Base-by-base conservation (phyloP, 2,329 filamentous ascomycete genomes). In the Verticillium tricorpus region DNA sequence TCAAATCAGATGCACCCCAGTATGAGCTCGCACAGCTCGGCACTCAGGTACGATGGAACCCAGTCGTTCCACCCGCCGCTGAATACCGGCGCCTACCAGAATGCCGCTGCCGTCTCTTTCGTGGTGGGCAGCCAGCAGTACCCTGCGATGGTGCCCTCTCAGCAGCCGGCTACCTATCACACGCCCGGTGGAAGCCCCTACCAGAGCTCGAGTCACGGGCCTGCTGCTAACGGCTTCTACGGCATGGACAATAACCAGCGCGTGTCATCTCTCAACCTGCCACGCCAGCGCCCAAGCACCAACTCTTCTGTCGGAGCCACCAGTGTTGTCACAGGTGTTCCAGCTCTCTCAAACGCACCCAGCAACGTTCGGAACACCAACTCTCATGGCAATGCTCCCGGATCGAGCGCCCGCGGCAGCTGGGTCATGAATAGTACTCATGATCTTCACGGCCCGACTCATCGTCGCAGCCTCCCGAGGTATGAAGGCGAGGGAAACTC, bases 371-470 rank as follows among this genome's bases (percentile, higher is more conserved):
- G 58, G 45, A 31, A 52, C 14, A 54, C 35, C 17, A 9, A 54
- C 22, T 45, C 39, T 22, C 39, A n/a, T 45, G 39, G 35, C 35
- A 37, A 11, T 15, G 35, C n/a, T 22, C 17, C 2, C 17, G 39
- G 39, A 17, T 15, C 39, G 17, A n/a, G n/a, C 39, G 3, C 9
- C 5, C 7, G 22, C 3, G 19, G 45, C 12, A n/a, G 45, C 12
- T 50, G 45, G 45, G 11, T 22, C 45, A 22, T 11, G 45, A n/a
- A 50, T 50, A 39, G 31, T 3, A 32, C 37, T 31, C 25, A 45
- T 19, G 58, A 28, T 7, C 58, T 59, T n/a, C 58, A 59, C 40
- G 58, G 58, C 5, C 58, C 58, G 3, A 59, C 32, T 32, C 50
- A 59, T 14, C 40, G 58, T 32, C 45, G 28, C 57, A 34, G 40